Conservation (phyloP, 2,329 filamentous ascomycete species). For the Diaporthe velutina region DNA sequence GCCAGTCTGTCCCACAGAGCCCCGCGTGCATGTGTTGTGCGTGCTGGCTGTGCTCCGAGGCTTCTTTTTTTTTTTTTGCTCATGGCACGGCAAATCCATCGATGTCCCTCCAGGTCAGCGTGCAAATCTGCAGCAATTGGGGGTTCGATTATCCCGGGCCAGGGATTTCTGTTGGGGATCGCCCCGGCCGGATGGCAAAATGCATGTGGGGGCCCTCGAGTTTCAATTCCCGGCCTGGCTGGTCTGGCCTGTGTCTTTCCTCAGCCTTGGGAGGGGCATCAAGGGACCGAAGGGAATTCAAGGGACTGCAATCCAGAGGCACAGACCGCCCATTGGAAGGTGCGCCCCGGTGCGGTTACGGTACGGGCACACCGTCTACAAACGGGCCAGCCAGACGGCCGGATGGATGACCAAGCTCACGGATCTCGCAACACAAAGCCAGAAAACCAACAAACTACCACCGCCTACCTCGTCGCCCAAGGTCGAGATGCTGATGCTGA, state of each 20-base stretch:
- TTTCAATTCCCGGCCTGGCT: constrained; percentile 29
- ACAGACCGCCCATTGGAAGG: constrained; percentile 22
- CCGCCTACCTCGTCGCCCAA: neutral
- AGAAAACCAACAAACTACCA: neutral
- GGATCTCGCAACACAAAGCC: neutral
- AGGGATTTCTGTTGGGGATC: constrained; percentile 39
- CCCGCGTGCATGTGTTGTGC: neutral
- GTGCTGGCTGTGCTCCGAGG: constrained; percentile 10
- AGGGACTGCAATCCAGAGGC: constrained; percentile 1
- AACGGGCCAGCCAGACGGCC: neutral
- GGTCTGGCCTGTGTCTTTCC: neutral
- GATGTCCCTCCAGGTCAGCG: neutral
- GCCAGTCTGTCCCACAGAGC: neutral
- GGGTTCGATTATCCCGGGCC: constrained; percentile 20
- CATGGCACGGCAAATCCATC: constrained; percentile 18
- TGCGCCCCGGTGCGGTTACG: constrained; percentile 12
- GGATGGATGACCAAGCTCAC: neutral
- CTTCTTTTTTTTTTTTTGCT: neutral
- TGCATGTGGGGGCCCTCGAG: constrained; percentile 32
- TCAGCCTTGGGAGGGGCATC: constrained; percentile 21
- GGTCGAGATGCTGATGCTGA: constrained; percentile 1
- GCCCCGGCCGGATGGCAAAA: constrained; percentile 37
- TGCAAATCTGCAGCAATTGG: constrained; percentile 25
- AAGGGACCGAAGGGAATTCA: neutral
- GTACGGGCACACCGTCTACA: constrained; percentile 1